phyloP scores from a whole-genome alignment of 306 rosid species.

The Pueraria montana region DNA sequence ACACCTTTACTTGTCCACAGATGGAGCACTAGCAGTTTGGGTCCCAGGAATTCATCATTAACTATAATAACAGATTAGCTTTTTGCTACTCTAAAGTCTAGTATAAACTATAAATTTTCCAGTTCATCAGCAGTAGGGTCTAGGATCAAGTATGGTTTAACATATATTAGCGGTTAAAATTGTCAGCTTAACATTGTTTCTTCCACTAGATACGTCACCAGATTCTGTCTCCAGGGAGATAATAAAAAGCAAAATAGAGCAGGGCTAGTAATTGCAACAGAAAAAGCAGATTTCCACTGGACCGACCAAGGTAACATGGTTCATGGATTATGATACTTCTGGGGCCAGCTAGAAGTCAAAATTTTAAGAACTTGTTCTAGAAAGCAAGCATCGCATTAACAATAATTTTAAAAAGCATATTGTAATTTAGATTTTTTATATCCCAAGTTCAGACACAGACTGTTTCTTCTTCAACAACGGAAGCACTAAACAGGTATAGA shows the following conservation, averaged over 20 bases:
- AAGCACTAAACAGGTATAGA: slow-evolving; percentile 9
- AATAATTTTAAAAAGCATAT: neutral
- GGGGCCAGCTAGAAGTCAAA: slow-evolving; percentile 50
- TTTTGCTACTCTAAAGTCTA: slow-evolving; percentile 27
- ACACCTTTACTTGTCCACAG: slow-evolving; percentile 45
- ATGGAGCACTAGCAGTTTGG: slow-evolving; percentile 40
- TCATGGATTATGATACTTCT: slow-evolving; percentile 53
- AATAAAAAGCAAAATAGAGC: slow-evolving; percentile 34
- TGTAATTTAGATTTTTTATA: neutral
- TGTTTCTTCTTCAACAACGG: slow-evolving; percentile 24
- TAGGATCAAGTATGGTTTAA: slow-evolving; percentile 15
- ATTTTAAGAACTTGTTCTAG: slow-evolving; percentile 1
- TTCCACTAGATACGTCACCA: slow-evolving; percentile 44
- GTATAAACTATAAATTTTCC: slow-evolving; percentile 29
- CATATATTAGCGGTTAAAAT: neutral
- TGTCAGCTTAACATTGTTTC: slow-evolving; percentile 29
- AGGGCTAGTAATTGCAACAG: slow-evolving; percentile 42
- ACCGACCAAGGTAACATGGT: slow-evolving; percentile 40
- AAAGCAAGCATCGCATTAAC: slow-evolving; percentile 26
- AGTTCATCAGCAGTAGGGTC: slow-evolving; percentile 4
- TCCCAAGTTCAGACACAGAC: slow-evolving; percentile 2
- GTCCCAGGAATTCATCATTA: slow-evolving; percentile 44
- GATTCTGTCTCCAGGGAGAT: slow-evolving; percentile 53
- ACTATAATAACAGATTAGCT: slow-evolving; percentile 42
- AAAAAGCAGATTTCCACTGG: slow-evolving; percentile 40